phyloP scores from a whole-genome alignment of 192 early-diverging fungal genomes.

The Entophlyctis helioformis region DNA sequence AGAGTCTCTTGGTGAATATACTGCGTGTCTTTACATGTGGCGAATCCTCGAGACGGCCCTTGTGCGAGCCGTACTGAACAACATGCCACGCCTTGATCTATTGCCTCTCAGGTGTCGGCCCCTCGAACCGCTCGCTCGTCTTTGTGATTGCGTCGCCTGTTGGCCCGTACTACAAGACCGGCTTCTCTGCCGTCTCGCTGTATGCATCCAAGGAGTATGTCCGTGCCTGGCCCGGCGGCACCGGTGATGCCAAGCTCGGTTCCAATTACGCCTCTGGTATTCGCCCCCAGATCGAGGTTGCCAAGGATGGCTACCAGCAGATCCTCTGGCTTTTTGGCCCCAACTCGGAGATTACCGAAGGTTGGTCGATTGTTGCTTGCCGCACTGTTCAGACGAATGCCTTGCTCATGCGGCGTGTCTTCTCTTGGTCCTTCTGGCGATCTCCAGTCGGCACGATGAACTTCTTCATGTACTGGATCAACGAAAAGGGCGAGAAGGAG shows the following conservation, averaged over 20 bases:
- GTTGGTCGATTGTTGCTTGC: no score
- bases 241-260: conserved; percentile 86
- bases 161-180: conserved; percentile 93
- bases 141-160: conserved; percentile 87
- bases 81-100: no score
- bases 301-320: conserved; percentile 81
- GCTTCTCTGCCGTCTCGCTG: conserved; percentile 78
- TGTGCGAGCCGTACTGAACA: no score
- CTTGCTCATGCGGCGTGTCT: no score
- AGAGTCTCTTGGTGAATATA: conserved; percentile 29
- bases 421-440: no score
- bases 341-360: conserved; percentile 76
- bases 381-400: no score
- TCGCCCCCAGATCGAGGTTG: conserved; percentile 71
- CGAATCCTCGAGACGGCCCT: no score
- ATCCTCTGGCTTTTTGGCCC: conserved; percentile 91
- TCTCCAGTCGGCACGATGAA: conserved; percentile 89
- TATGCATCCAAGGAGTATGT: conserved; percentile 75
- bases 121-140: conserved; percentile 63
- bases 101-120: conserved; percentile 79
- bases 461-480: conserved; percentile 82
- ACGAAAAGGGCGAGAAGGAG: conserved; percentile 69
- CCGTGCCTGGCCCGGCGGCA: conserved; percentile 91
- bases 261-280: conserved; percentile 80
- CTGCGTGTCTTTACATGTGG: no score